These are phyloP conservation scores for Delitschia confertaspora DNA, from an alignment of 495 filamentous ascomycete genomes.

Conservation along the genomic window DNA sequence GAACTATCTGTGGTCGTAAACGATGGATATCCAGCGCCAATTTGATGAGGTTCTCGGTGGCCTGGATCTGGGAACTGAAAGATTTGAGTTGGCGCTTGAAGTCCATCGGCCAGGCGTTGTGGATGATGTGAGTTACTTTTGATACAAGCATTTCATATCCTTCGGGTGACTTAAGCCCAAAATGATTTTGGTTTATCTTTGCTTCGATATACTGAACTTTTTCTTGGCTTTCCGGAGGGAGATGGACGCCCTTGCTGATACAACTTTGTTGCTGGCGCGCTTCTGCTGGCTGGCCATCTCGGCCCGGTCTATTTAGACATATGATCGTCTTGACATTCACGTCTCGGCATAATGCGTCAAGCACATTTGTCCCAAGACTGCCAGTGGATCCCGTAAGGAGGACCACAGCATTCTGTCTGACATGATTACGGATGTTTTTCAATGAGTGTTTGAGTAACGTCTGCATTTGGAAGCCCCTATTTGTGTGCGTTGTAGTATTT, in stretches of 20 bases:
- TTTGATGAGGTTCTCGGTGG: constrained; percentile 30
- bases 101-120: constrained; percentile 40
- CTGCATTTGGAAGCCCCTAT: neutral
- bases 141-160: constrained; percentile 6
- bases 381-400: constrained; percentile 8
- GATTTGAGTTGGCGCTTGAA: constrained; percentile 29
- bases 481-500: neutral
- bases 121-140: constrained; percentile 35
- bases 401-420: neutral
- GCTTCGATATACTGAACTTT: constrained; percentile 4
- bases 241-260: neutral
- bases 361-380: constrained; percentile 1
- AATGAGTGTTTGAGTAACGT: neutral
- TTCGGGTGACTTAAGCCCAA: constrained; percentile 7
- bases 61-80: constrained; percentile 34
- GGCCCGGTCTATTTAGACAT: constrained; percentile 2
- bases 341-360: neutral
- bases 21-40: constrained; percentile 17
- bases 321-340: neutral
- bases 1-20: neutral
- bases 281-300: neutral
- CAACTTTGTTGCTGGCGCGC: neutral
- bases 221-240: neutral
- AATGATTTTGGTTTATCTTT: neutral
- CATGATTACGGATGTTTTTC: too few relatives aligned